These are phyloP conservation scores for Cercophora samala DNA, from an alignment of 495 filamentous ascomycete genomes.

Conservation along the genomic window DNA sequence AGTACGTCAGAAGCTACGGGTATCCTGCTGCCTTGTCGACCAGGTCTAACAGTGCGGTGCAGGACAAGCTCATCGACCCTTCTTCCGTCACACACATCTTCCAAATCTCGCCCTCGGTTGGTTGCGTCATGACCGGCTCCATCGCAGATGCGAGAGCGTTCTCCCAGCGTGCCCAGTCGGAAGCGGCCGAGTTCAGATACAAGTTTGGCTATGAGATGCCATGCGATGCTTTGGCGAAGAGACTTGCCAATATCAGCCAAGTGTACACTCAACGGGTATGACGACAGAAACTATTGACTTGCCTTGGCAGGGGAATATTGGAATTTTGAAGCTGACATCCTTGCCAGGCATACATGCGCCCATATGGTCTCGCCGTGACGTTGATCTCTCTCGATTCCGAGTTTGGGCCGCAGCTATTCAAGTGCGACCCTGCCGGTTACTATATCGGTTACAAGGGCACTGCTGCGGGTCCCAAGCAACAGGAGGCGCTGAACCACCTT, in stretches of 20 bases:
- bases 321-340: conserved; percentile 20
- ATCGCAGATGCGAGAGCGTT: conserved; percentile 95
- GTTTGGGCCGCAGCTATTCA: conserved; percentile 93
- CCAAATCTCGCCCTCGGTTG: conserved; percentile 91
- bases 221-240: conserved; percentile 91
- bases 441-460: conserved; percentile 98
- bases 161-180: conserved; percentile 85
- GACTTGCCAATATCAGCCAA: conserved; percentile 97
- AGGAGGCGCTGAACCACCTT: conserved; percentile 94
- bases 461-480: conserved; percentile 92
- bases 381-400: conserved; percentile 91
- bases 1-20: conserved; percentile 54
- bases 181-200: conserved; percentile 97
- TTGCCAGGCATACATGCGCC: conserved; percentile 90
- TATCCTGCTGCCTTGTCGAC: conserved; percentile 8
- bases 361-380: conserved; percentile 90
- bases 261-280: conserved; percentile 96
- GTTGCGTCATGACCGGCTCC: conserved; percentile 97
- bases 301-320: conserved; percentile 1
- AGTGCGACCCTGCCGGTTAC: conserved; percentile 97
- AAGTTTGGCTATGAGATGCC: conserved; percentile 99
- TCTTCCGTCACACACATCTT: conserved; percentile 96
- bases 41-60: conserved; percentile 29
- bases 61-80: conserved; percentile 99
- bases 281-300: conserved; percentile 1